Conservation (phyloP, 2,329 filamentous ascomycete genomes). For the Cercospora sojina region DNA sequence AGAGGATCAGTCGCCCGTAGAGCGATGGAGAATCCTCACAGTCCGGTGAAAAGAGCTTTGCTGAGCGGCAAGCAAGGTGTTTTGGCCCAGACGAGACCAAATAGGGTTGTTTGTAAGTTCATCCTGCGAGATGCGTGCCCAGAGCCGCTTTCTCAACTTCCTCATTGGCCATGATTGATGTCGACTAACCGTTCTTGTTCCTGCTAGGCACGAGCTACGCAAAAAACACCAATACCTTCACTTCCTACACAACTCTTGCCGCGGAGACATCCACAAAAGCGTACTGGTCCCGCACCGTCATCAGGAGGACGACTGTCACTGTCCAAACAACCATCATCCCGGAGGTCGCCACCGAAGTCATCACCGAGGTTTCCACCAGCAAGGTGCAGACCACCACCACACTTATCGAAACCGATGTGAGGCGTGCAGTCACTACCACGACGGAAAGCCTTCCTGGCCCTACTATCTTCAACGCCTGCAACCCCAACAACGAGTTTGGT, state of each 20-base stretch:
- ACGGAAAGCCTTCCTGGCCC: not conserved
- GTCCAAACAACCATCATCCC: not conserved
- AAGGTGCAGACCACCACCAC: not conserved
- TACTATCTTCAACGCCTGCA: not conserved
- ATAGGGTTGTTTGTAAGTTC: constrained; percentile 9
- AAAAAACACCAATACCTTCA: constrained; percentile 1
- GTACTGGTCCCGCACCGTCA: not conserved
- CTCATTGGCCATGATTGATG: not conserved
- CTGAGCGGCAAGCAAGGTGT: constrained; percentile 8
- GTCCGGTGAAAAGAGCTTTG: constrained; percentile 3
- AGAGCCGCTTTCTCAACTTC: not conserved
- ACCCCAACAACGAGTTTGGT: not conserved
- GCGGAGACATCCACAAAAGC: constrained; percentile 5
- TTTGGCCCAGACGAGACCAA: constrained; percentile 7
- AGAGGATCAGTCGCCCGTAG: not conserved
- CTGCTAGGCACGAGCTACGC: not conserved
- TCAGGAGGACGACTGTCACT: not conserved
- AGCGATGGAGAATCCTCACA: not conserved
- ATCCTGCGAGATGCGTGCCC: not conserved
- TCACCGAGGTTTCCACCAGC: not conserved
- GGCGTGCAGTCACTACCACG: not conserved
- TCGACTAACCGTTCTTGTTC: not conserved
- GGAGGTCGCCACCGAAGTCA: not conserved
- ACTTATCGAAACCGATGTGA: not conserved
- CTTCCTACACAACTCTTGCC: not conserved